These are phyloP conservation scores for Biscogniauxia sp. DNA, from an alignment of 2,329 filamentous ascomycete species.

Conservation along the genomic window DNA sequence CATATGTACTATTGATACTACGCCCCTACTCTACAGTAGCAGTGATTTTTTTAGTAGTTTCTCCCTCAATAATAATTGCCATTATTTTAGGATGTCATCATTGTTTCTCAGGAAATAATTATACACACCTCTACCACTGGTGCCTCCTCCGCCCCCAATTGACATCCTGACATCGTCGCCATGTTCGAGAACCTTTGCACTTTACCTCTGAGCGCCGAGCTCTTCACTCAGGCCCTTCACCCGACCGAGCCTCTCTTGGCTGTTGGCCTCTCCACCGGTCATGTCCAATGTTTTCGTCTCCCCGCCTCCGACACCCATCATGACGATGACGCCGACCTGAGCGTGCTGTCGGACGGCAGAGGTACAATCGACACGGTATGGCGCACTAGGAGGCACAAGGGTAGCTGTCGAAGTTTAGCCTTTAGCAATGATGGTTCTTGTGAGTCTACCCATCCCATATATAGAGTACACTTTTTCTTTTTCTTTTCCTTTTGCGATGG, in stretches of 20 bases:
- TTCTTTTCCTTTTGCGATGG: not conserved
- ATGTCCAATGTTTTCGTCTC: conserved; percentile 80
- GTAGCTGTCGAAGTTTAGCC: conserved; percentile 79
- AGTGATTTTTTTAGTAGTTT: too few relatives aligned
- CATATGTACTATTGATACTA: too few relatives aligned
- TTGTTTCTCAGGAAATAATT: too few relatives aligned
- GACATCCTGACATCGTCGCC: conserved; percentile 13
- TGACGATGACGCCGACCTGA: conserved; percentile 52
- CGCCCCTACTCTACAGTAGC: too few relatives aligned
- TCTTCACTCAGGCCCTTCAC: conserved; percentile 87
- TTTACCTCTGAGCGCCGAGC: conserved; percentile 77
- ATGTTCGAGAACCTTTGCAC: conserved; percentile 95
- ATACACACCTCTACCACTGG: too few relatives aligned
- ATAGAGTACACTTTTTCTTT: not conserved
- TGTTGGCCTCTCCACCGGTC: conserved; percentile 79
- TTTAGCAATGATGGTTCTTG: conserved; percentile 77
- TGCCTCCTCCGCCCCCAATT: too few relatives aligned
- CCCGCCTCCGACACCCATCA: conserved; percentile 50
- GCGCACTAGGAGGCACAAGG: conserved; percentile 88
- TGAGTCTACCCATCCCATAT: conserved; percentile 37
- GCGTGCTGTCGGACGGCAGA: conserved; percentile 58
- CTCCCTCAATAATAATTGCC: too few relatives aligned
- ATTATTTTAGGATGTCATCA: too few relatives aligned
- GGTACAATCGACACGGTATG: conserved; percentile 79
- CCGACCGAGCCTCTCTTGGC: conserved; percentile 80